phyloP scores from a whole-genome alignment of 306 rosid species.

The Acacia confusa region DNA sequence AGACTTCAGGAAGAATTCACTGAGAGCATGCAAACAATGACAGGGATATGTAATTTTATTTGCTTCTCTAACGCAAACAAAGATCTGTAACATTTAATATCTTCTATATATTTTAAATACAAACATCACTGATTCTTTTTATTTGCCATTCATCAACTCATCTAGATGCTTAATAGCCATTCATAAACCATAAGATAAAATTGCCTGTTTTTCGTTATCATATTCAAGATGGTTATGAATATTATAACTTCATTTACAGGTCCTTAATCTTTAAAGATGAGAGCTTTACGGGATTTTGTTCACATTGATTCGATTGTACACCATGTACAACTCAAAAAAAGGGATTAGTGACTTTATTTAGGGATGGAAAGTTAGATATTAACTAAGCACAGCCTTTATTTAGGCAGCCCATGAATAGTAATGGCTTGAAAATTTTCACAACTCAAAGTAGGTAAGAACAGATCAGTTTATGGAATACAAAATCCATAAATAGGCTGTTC shows the following conservation, averaged over 20 bases:
- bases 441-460: background rate
- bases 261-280: no score
- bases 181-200: no score
- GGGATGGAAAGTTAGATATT: no score
- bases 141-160: no score
- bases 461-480: background rate
- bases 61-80: background rate
- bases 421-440: background rate
- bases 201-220: no score
- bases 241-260: no score
- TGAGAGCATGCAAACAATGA: background rate
- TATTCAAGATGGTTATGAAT: no score
- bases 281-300: no score
- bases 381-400: background rate
- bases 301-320: no score
- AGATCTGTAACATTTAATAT: background rate
- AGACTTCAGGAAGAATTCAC: background rate
- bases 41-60: background rate
- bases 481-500: background rate
- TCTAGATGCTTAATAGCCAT: no score
- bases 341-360: no score
- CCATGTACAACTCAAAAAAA: no score
- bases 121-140: background rate
- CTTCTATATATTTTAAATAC: background rate
- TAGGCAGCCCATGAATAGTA: background rate